These are phyloP conservation scores for Claviceps arundinis DNA, from an alignment of 2,329 filamentous ascomycete species.

Conservation along the genomic window DNA sequence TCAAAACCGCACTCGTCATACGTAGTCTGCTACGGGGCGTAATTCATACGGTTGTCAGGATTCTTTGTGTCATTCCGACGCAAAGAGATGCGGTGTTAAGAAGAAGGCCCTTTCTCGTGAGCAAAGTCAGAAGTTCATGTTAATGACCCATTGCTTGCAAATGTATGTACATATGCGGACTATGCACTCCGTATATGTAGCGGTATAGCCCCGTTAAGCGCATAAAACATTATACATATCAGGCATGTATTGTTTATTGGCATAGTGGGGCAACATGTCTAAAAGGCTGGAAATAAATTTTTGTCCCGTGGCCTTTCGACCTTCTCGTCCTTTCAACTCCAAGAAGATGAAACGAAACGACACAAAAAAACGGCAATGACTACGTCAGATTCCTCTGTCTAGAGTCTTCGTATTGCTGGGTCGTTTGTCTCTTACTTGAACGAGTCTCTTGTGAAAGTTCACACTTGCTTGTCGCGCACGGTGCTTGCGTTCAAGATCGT, in stretches of 20 bases:
- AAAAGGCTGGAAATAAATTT: neutral
- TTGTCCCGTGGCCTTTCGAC: neutral
- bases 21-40: no score
- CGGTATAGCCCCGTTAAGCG: constrained; percentile 8
- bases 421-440: constrained; percentile 5
- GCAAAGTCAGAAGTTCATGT: no score
- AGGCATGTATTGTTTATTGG: constrained; percentile 6
- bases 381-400: constrained; percentile 6
- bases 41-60: no score
- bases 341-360: constrained; percentile 20
- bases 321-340: constrained; percentile 7
- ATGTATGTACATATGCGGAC: no score
- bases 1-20: no score
- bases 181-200: neutral
- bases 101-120: no score
- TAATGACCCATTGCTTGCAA: no score
- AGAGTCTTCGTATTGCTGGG: constrained; percentile 15
- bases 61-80: no score
- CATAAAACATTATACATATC: neutral
- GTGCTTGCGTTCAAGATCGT: constrained; percentile 3
- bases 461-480: neutral
- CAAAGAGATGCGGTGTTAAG: no score
- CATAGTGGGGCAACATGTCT: constrained; percentile 6
- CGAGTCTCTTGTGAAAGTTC: neutral
- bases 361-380: constrained; percentile 17